Base-by-base conservation (phyloP, 257 asterid genomes). In the Salvia hispanica region DNA sequence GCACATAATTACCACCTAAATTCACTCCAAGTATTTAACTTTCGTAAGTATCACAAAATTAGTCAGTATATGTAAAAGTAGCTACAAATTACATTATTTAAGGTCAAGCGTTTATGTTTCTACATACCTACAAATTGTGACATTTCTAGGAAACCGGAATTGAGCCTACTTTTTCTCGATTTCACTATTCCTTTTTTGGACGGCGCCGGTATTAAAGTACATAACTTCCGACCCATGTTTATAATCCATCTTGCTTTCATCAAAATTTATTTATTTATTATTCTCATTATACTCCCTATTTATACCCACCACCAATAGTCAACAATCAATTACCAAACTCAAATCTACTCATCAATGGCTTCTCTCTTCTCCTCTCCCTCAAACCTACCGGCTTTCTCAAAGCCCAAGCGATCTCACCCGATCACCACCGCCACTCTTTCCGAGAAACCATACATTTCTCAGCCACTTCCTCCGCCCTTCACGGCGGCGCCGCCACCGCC, bases 401-500 rank as follows among this genome's bases (percentile, higher is more conserved):
- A 28, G 0, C 47, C 74, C 40, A 53, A 58, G 42, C 3, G 42
- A 5, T 5, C 42, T 37, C 68, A 43, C 7, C 7, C 14, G 58
- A 62, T 73, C 61, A 69, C 77, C 63, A 37, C 48, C 16, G 82
- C 83, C 53, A 58, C 91, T 3, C 64, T 84, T 39, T 82, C 96
- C 2, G 86, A 79, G 18, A 74, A 53, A 28, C 80, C 84, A 18
- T 65, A 83, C 0, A 7, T 70, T 18, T 10, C 44, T 11, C 50
- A 70, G 18, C 60, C n/a, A n/a, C n/a, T n/a, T n/a, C n/a, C n/a
- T n/a, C n/a, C 78, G 11, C 42, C 21, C 21, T 18, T 37, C 6
- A 6, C 42, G 42, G 8, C 42, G 7, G 8, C 8, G 7, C 8
- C 6, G 0, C 5, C 42, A 7, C 2, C 72, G 18, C 66, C 77